phyloP scores from a whole-genome alignment of 2,329 filamentous ascomycete genomes.

The Hypoxylon sp. region DNA sequence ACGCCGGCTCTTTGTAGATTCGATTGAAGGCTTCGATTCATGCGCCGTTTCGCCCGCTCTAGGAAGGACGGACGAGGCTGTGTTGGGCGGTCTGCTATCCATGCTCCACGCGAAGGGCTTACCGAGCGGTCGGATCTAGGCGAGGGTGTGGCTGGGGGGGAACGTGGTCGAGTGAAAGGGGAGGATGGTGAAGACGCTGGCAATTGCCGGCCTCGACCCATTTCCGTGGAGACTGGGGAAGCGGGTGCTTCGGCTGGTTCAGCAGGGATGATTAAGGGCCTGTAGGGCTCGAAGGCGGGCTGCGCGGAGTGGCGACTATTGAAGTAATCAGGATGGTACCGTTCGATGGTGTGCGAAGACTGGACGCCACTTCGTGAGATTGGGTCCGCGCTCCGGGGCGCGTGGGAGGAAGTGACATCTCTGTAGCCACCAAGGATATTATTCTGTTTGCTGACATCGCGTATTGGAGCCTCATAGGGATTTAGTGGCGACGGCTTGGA shows the following conservation, averaged over 20 bases:
- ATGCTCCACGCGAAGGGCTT: constrained; percentile 38
- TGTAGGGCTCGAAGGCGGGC: neutral
- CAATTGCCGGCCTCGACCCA: constrained; percentile 1
- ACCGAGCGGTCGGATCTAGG: constrained; percentile 6
- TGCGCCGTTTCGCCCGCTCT: constrained; percentile 30
- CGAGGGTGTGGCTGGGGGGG: constrained; percentile 1
- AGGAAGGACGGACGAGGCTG: constrained; percentile 39
- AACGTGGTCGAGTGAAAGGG: neutral
- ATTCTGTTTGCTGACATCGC: neutral
- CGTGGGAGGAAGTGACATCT: constrained; percentile 1
- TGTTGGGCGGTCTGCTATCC: constrained; percentile 30
- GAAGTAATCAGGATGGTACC: neutral
- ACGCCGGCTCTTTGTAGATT: constrained; percentile 38
- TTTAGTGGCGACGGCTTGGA: neutral
- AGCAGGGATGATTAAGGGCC: neutral
- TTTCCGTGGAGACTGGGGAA: neutral
- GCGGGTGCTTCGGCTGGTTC: neutral
- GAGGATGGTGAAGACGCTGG: neutral
- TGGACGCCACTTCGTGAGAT: constrained; percentile 6
- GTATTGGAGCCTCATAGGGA: constrained; percentile 5
- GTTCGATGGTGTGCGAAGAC: neutral
- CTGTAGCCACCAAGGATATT: constrained; percentile 9
- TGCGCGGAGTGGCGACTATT: neutral
- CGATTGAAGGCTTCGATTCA: constrained; percentile 25
- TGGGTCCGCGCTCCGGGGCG: neutral